Conservation (phyloP, 192 early-diverging fungal genomes). For the Linnemannia zychae region DNA sequence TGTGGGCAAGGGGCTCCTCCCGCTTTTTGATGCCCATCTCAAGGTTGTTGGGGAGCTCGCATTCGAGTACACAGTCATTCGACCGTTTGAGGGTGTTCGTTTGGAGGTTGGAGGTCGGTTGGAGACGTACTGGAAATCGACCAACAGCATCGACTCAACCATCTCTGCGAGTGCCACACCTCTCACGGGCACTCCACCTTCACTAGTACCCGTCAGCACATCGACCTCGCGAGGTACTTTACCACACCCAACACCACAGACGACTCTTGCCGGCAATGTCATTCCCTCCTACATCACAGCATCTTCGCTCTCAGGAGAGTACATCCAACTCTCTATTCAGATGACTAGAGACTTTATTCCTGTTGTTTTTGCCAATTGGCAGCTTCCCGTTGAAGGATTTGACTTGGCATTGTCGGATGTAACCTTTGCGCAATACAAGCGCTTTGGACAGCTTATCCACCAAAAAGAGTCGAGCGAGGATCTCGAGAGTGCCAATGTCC, state of each 20-base stretch:
- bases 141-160: conserved; percentile 71
- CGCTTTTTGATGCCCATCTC: conserved; percentile 92
- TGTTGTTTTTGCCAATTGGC: conserved; percentile 87
- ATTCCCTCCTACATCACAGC: conserved; percentile 85
- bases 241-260: conserved; percentile 27
- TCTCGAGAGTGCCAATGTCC: conserved; percentile 11
- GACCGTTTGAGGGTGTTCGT: conserved; percentile 88
- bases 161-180: conserved; percentile 30
- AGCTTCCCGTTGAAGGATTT: conserved; percentile 68
- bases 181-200: neutral
- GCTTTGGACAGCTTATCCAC: conserved; percentile 30
- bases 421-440: conserved; percentile 62
- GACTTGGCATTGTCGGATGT: conserved; percentile 69
- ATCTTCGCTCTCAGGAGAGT: conserved; percentile 91
- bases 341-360: conserved; percentile 89
- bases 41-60: conserved; percentile 92
- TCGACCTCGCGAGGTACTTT: conserved; percentile 40
- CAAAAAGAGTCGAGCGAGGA: conserved; percentile 19
- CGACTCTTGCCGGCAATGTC: conserved; percentile 35
- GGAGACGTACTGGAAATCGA: conserved; percentile 99
- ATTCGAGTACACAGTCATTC: conserved; percentile 85
- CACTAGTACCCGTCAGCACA: conserved; percentile 32
- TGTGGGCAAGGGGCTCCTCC: conserved; percentile 63
- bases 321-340: conserved; percentile 91
- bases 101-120: conserved; percentile 95